Evolutionary conservation across 2,329 filamentous ascomycete genomes (phyloP).

Genomic region (Thermochaetoides dissita): DNA sequence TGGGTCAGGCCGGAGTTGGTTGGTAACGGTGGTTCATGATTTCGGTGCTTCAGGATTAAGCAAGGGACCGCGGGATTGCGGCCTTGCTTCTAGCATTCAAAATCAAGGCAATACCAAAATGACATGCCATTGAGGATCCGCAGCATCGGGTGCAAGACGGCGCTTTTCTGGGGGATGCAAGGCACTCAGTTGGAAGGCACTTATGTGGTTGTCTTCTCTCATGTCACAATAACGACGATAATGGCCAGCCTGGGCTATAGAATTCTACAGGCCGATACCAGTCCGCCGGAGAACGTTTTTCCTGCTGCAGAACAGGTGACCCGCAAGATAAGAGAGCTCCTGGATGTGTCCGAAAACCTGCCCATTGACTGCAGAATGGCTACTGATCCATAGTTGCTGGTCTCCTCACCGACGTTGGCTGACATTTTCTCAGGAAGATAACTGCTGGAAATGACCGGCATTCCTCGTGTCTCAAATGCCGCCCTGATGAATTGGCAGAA

Average conservation of each 20-base stretch:
- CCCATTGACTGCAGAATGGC: too few relatives aligned
- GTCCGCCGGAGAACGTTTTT: slow-evolving; percentile 1
- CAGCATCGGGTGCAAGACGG: slow-evolving; percentile 13
- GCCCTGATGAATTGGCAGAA: too few relatives aligned
- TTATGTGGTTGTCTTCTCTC: slow-evolving; percentile 3
- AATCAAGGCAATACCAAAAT: slow-evolving; percentile 31
- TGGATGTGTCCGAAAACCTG: neutral
- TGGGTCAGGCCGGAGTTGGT: slow-evolving; percentile 41
- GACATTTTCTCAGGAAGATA: too few relatives aligned
- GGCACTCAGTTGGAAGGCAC: neutral
- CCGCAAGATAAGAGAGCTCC: neutral
- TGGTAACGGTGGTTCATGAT: slow-evolving; percentile 48
- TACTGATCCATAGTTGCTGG: too few relatives aligned
- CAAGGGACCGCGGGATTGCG: slow-evolving; percentile 36
- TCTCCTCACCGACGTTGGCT: too few relatives aligned
- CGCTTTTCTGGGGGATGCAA: slow-evolving; percentile 1
- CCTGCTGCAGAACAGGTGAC: slow-evolving; percentile 1
- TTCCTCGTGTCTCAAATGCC: too few relatives aligned
- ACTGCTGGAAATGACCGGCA: too few relatives aligned
- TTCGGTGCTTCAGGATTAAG: slow-evolving; percentile 41
- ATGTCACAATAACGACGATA: slow-evolving; percentile 13
- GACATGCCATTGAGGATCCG: slow-evolving; percentile 17
- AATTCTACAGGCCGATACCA: slow-evolving; percentile 10
- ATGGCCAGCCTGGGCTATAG: slow-evolving; percentile 13
- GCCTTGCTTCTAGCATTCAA: slow-evolving; percentile 41